These are phyloP conservation scores for Epichloe glyceriae DNA, from an alignment of 2,329 filamentous ascomycete genomes.

Conservation along the genomic window DNA sequence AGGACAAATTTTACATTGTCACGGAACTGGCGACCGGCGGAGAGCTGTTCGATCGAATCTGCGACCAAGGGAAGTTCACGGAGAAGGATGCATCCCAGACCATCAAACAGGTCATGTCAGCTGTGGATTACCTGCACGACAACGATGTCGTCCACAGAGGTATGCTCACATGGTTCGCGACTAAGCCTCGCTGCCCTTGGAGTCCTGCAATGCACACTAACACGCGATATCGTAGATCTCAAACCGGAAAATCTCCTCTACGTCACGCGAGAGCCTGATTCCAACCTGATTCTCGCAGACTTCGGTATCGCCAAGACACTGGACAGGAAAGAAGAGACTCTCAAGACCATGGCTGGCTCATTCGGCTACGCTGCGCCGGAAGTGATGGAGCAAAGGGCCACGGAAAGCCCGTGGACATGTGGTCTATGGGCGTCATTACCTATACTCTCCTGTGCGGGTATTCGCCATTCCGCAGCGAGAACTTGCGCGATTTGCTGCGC, in stretches of 20 bases:
- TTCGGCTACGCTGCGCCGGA: constrained; percentile 97
- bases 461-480: constrained; percentile 94
- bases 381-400: constrained; percentile 96
- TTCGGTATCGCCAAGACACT: constrained; percentile 99
- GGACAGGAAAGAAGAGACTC: constrained; percentile 75
- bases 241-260: constrained; percentile 98
- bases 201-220: neutral
- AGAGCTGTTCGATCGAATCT: constrained; percentile 95
- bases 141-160: constrained; percentile 95
- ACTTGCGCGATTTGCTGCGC: constrained; percentile 80
- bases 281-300: constrained; percentile 84
- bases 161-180: constrained; percentile 23
- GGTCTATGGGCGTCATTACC: constrained; percentile 96
- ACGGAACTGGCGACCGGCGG: constrained; percentile 92
- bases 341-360: constrained; percentile 97
- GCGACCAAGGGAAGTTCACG: constrained; percentile 94
- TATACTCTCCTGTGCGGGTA: constrained; percentile 97
- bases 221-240: constrained; percentile 50
- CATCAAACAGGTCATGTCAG: constrained; percentile 83
- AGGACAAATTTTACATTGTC: constrained; percentile 99
- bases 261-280: constrained; percentile 62
- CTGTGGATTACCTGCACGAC: constrained; percentile 86
- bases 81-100: constrained; percentile 96
- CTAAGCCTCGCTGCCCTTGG: neutral
- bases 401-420: constrained; percentile 98